Base-by-base conservation (phyloP, 2,329 filamentous ascomycete genomes). In the Colletotrichum sansevieriae region DNA sequence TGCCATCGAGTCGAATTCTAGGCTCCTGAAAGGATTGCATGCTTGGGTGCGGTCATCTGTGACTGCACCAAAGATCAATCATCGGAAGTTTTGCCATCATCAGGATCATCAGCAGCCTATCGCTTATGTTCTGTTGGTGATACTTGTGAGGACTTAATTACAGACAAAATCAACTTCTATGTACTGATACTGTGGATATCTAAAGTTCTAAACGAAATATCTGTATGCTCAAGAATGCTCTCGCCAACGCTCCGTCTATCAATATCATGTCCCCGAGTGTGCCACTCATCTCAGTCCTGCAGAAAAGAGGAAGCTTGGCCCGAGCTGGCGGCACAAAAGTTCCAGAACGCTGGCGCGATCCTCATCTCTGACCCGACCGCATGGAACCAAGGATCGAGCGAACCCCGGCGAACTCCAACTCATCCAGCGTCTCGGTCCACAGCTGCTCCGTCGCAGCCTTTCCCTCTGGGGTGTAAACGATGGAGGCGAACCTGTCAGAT, bases 401-500 rank as follows among this genome's bases (percentile, higher is more conserved):
- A 73, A 41, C 63, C 52, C 57, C 67, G 12, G 71, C 70, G 62
- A 72, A 72, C 7, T 70, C 59, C 35, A 74, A 63, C 22, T 74
- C 70, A 10, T 63, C 18, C 65, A 71, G 49, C 4, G 65, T 74
- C 52, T 73, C 71, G 9, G 66, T 62, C 72, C 71, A 73, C 29
- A 73, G 51, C 7, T 44, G 60, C 35, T 61, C 56, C 1, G 60
- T 64, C 0, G 65, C 55, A 2, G 47, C 41, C 3, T 60, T 57
- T 15, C 71, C 72, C 18, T 65, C 60, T 2, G 59, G 51, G 1
- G 72, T 70, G 33, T 73, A 72, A 0, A 72, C 37, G 2, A 70
- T 63, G 0, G 65, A 43, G 49, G 57, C 37, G 20, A 70, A 68
- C 3, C 63, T 67, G 78, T 79, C 68, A 78, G 81, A 11, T 15